A percentile compares a stretch with the other conserved stretches of the same genome.
Conservation (phyloP, 192 early-diverging fungal species). For the Coemansia sp. region DNA sequence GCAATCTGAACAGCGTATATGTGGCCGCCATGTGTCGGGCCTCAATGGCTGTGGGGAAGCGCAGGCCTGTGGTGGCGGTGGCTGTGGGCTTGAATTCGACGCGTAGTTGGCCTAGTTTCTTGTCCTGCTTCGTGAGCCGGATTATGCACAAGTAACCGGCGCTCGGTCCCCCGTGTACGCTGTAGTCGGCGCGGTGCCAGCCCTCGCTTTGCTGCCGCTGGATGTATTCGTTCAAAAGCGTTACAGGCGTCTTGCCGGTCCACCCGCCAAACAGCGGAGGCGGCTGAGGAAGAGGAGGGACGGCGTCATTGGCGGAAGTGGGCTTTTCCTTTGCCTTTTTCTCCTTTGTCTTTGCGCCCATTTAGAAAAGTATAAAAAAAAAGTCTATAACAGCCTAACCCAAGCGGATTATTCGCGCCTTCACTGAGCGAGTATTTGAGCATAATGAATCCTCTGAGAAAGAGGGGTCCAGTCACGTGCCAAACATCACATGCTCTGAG, state of each 20-base stretch:
- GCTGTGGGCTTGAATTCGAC: slow-evolving; percentile 20
- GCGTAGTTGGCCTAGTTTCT: slow-evolving; percentile 25
- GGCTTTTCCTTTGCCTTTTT: background rate
- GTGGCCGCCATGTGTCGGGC: slow-evolving; percentile 77
- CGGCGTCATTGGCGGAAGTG: too few relatives aligned
- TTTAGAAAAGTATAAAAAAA: background rate
- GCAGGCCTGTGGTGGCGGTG: background rate
- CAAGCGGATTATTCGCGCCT: too few relatives aligned
- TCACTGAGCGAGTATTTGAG: too few relatives aligned
- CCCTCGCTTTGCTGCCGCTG: slow-evolving; percentile 60
- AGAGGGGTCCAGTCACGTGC: background rate
- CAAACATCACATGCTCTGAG: too few relatives aligned
- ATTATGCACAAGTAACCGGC: slow-evolving; percentile 57
- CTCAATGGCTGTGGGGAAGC: slow-evolving; percentile 42
- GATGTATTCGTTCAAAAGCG: slow-evolving; percentile 78
- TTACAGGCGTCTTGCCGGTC: slow-evolving; percentile 87
- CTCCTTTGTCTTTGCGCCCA: slow-evolving; percentile 7
- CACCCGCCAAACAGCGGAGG: slow-evolving; percentile 67
- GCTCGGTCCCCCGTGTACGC: slow-evolving; percentile 66
- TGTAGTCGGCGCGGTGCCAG: slow-evolving; percentile 75
- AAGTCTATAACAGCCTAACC: too few relatives aligned
- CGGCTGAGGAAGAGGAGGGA: too few relatives aligned
- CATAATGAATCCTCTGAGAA: too few relatives aligned
- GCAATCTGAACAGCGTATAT: slow-evolving; percentile 75
- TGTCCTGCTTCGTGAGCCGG: slow-evolving; percentile 27